Conservation (phyloP, 495 filamentous ascomycete genomes). For the Talaromyces thailandensis region DNA sequence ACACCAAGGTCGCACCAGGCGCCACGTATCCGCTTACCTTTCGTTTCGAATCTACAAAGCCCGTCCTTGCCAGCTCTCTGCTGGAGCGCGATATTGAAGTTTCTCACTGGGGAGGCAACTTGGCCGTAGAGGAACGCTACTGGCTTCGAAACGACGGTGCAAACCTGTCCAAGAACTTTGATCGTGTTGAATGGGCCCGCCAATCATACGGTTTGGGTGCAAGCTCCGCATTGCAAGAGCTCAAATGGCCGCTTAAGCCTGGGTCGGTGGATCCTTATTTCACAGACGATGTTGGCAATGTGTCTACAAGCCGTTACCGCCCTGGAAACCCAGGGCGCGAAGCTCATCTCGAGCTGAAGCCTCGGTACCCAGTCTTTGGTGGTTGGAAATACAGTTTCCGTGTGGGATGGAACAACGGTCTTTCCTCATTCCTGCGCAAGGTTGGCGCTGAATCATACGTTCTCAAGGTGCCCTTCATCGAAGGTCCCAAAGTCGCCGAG, state of each 20-base stretch:
- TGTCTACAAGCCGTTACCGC: constrained; percentile 86
- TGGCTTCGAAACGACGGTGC: constrained; percentile 81
- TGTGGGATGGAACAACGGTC: constrained; percentile 86
- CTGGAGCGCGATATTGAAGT: constrained; percentile 90
- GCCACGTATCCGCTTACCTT: constrained; percentile 62
- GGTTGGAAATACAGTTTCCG: constrained; percentile 97
- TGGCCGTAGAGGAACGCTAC: constrained; percentile 91
- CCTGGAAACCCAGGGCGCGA: constrained; percentile 59
- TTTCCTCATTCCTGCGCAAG: constrained; percentile 64
- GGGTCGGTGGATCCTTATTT: constrained; percentile 85
- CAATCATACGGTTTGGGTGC: constrained; percentile 38
- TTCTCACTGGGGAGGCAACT: constrained; percentile 95
- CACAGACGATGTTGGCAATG: constrained; percentile 94
- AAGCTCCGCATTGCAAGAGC: constrained; percentile 68
- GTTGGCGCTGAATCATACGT: constrained; percentile 56
- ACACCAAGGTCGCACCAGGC: constrained; percentile 59
- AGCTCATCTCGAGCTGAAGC: constrained; percentile 79
- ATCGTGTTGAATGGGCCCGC: constrained; percentile 64
- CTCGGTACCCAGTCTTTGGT: constrained; percentile 87
- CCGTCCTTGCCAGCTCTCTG: constrained; percentile 62
- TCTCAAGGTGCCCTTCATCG: constrained; percentile 92
- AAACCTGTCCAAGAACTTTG: constrained; percentile 74
- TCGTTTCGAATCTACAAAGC: constrained; percentile 93
- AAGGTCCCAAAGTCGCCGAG: constrained; percentile 78
- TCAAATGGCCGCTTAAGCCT: constrained; percentile 67